Evolutionary conservation across 2,329 filamentous ascomycete genomes (phyloP), one percentile per base, ranked within the genome.

Genomic region (Fusarium sp.): DNA sequence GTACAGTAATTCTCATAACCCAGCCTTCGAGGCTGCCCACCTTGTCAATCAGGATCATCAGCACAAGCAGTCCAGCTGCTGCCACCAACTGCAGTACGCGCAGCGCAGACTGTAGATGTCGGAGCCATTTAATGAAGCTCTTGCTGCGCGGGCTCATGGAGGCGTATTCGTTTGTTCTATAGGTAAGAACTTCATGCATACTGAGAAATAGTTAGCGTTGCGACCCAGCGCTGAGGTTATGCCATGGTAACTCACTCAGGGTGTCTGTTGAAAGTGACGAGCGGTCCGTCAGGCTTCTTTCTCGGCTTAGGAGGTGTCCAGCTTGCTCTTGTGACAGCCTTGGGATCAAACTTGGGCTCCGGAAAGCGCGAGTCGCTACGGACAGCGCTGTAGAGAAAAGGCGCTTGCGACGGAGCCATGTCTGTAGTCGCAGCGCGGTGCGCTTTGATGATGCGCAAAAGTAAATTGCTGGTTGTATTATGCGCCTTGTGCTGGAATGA

Each of bases 221-320:
- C 8, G 20, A 23, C 27, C 14, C 35, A 46, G 27, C 23, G 49
- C 42, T 50, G 32, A 35, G 35, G 49, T 12, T 18, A 42, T 37
- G 44, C 11, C 32, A 27, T 23, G 27, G 27, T 20, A 83, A 11
- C 90, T 78, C 86, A 94, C 91, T 98, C 94, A 3, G 95, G 94
- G 80, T 97, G 95, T 63, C 89, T 87, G 80, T 97, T 96, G 85
- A 97, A 92, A 65, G 92, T 88, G 69, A 98, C 83, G 70, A 97
- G 83, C 15, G 94, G 94, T 0, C 94, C 94, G 57, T 92, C 86
- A 46, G 86, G 87, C 85, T 92, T 91, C 44, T 88, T 86, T 76
- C 87, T 90, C 30, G 82, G 85, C 42, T 88, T 84, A 58, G 89
- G 88, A 15, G 89, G 87, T 77, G 89, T 84, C 85, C 89, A 93